These are phyloP conservation scores for Rutstroemia sp. DNA, from an alignment of 2,329 filamentous ascomycete species.

Conservation along the genomic window DNA sequence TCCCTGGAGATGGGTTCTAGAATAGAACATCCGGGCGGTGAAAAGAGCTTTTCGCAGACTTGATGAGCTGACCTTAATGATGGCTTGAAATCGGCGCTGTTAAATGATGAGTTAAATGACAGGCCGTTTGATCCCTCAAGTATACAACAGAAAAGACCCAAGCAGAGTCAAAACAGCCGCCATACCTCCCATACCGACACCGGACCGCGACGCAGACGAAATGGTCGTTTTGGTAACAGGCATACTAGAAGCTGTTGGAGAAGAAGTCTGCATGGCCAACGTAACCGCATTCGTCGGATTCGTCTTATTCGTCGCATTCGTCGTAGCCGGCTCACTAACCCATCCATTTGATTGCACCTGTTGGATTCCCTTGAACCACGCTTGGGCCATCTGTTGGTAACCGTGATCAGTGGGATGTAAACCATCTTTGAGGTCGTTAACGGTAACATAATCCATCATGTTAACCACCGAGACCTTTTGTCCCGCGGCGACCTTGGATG, in stretches of 20 bases:
- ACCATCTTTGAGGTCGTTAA: slow-evolving; percentile 11
- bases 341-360: slow-evolving; percentile 3
- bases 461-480: slow-evolving; percentile 10
- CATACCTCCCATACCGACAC: no score
- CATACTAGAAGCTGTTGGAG: background rate
- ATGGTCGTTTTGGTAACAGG: background rate
- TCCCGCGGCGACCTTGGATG: background rate
- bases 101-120: no score
- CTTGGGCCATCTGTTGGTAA: slow-evolving; percentile 15
- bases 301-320: background rate
- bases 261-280: background rate
- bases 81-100: no score
- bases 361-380: slow-evolving; percentile 11
- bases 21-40: no score
- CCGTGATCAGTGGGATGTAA: slow-evolving; percentile 18
- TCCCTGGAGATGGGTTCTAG: no score
- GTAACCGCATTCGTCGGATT: background rate
- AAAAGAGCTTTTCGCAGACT: no score
- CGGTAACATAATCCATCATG: slow-evolving; percentile 11
- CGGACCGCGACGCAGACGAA: background rate
- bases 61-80: no score
- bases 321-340: background rate
- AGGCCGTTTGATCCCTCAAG: no score
- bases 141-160: no score
- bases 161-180: no score